These are phyloP conservation scores for Hanseniaspora guilliermondii DNA, from an alignment of 805 yeast genomes.

Conservation along the genomic window DNA sequence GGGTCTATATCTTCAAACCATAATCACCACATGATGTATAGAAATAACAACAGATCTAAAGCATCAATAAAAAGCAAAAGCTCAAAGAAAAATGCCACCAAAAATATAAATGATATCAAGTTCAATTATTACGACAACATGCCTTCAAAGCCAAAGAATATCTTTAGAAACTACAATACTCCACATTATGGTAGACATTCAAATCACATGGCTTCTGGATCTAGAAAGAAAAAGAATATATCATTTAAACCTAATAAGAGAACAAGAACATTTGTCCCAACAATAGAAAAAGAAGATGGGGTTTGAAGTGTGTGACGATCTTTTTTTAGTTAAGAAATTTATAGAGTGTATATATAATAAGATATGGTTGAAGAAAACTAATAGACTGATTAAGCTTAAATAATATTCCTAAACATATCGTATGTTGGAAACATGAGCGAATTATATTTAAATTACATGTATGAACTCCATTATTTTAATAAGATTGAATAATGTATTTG, in stretches of 20 bases:
- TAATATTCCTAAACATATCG: too few relatives aligned
- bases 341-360: neutral
- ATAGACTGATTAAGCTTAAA: too few relatives aligned
- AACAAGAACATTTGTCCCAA: constrained; percentile 7
- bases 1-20: neutral
- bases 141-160: neutral
- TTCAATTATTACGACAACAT: neutral
- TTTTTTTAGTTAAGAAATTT: neutral
- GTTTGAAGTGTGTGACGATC: neutral
- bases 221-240: constrained; percentile 6
- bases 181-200: neutral
- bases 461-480: too few relatives aligned
- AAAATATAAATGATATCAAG: neutral
- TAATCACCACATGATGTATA: neutral
- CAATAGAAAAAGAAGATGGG: constrained; percentile 5
- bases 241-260: constrained; percentile 6
- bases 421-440: too few relatives aligned
- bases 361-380: neutral
- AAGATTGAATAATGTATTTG: too few relatives aligned
- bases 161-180: neutral
- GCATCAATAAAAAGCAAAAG: neutral
- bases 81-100: neutral
- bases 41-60: neutral
- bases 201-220: neutral
- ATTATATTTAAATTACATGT: too few relatives aligned